These are phyloP conservation scores for Fusarium buharicum DNA, from an alignment of 2,329 filamentous ascomycete species.

Conservation along the genomic window DNA sequence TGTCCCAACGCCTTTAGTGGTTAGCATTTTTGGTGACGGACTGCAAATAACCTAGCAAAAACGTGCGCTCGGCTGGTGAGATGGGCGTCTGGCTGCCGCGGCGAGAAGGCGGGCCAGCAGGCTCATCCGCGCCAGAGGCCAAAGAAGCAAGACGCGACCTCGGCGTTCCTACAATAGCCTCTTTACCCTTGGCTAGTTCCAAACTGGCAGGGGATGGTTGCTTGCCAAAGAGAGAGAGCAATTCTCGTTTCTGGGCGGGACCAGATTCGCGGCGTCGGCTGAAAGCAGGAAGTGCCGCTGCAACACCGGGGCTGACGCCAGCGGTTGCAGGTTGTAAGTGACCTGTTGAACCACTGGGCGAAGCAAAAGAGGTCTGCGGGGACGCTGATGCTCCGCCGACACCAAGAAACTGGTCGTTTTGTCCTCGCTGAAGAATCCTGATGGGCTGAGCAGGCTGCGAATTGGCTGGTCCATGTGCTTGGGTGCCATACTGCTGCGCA, in stretches of 20 bases:
- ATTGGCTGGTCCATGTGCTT: conserved; percentile 9
- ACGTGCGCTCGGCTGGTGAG: conserved; percentile 77
- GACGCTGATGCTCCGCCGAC: conserved; percentile 25
- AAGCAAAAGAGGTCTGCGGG: conserved; percentile 41
- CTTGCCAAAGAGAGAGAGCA: conserved; percentile 73
- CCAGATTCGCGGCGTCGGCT: conserved; percentile 43
- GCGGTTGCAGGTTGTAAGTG: conserved; percentile 32
- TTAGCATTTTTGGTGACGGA: conserved; percentile 57
- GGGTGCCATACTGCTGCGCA: conserved; percentile 28
- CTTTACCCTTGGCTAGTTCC: conserved; percentile 42
- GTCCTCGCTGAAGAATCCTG: conserved; percentile 52
- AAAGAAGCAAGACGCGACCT: conserved; percentile 57
- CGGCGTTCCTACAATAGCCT: conserved; percentile 38
- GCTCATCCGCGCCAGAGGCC: conserved; percentile 54
- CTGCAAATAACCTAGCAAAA: conserved; percentile 80
- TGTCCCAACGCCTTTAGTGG: conserved; percentile 37
- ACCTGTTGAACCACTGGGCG: conserved; percentile 32
- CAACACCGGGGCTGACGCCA: conserved; percentile 34
- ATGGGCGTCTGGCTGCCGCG: conserved; percentile 65
- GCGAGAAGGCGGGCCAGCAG: conserved; percentile 48
- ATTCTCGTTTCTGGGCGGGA: conserved; percentile 48
- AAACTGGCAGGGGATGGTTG: conserved; percentile 41
- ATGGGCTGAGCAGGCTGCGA: conserved; percentile 41
- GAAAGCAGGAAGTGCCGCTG: conserved; percentile 33
- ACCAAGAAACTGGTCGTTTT: conserved; percentile 42